Conservation (phyloP, 73 alveolate species). For the Uronychia setigera region DNA sequence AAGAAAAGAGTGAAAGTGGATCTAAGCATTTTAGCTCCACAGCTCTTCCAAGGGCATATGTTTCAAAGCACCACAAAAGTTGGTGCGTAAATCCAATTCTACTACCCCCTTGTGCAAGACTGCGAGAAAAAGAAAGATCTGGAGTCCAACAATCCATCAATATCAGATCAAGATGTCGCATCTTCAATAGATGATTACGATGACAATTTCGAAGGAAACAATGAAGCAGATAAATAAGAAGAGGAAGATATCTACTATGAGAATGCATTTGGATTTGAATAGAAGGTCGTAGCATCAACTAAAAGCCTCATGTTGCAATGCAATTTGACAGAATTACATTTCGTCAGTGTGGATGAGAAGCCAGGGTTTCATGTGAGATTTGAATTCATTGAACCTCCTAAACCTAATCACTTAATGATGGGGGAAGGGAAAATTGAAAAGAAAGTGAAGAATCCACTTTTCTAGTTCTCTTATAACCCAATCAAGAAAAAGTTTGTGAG, state of each 20-base stretch:
- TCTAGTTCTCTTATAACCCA: constrained; percentile 42
- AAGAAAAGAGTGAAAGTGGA: not conserved
- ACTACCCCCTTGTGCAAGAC: not conserved
- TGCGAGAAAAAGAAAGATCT: not conserved
- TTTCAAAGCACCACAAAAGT: not conserved
- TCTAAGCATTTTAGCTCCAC: not conserved
- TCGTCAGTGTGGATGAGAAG: constrained; percentile 8
- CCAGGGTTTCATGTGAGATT: not conserved
- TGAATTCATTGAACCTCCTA: not conserved
- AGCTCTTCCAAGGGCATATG: not conserved
- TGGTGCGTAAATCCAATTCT: not conserved
- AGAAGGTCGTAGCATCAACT: constrained; percentile 17
- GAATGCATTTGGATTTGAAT: constrained; percentile 13
- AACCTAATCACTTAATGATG: not conserved
- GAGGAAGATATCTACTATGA: constrained; percentile 8
- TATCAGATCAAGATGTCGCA: not conserved
- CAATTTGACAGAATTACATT: constrained; percentile 27
- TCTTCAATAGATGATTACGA: not conserved
- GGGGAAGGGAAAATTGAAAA: not conserved
- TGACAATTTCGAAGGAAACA: not conserved
- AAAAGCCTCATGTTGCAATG: constrained; percentile 2
- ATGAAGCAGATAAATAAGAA: constrained; percentile 14
- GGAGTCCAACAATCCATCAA: not conserved
- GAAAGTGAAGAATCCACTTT: not conserved
- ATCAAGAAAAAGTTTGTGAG: constrained; percentile 27